phyloP scores from a whole-genome alignment of 2,329 filamentous ascomycete species.

The Penicillium freii region DNA sequence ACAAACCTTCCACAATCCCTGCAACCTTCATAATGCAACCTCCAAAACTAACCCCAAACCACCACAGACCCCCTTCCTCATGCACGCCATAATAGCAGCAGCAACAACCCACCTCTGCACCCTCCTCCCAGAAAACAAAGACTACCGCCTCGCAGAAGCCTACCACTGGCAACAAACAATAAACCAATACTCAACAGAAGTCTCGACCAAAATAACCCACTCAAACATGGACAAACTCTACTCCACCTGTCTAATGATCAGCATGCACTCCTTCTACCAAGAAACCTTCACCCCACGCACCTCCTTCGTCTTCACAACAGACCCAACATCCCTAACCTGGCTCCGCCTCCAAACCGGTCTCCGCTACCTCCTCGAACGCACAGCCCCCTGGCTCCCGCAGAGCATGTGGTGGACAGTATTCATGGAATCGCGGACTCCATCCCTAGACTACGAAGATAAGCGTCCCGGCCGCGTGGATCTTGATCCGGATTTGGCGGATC shows the following conservation, averaged over 20 bases:
- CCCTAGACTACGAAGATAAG: slow-evolving; percentile 29
- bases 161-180: slow-evolving; percentile 43
- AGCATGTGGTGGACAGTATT: slow-evolving; percentile 40
- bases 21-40: not conserved
- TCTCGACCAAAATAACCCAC: slow-evolving; percentile 24
- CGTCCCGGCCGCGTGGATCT: slow-evolving; percentile 30
- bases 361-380: slow-evolving; percentile 30
- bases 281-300: slow-evolving; percentile 31
- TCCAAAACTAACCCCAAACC: not conserved
- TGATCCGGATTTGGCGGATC: slow-evolving; percentile 32
- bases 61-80: slow-evolving; percentile 35
- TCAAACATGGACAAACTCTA: slow-evolving; percentile 42
- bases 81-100: slow-evolving; percentile 38
- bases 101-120: slow-evolving; percentile 34
- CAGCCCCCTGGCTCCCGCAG: slow-evolving; percentile 24
- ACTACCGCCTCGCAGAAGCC: slow-evolving; percentile 31
- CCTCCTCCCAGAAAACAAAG: slow-evolving; percentile 24
- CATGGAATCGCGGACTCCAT: slow-evolving; percentile 25
- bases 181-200: slow-evolving; percentile 34
- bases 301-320: slow-evolving; percentile 38
- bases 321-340: slow-evolving; percentile 37
- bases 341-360: slow-evolving; percentile 37
- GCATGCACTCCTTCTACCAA: slow-evolving; percentile 35
- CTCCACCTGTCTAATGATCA: slow-evolving; percentile 39
- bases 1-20: not conserved